Evolutionary conservation across 2,329 filamentous ascomycete species (phyloP), one percentile per base, ranked within the genome.

Genomic region (Waltergamsia citrina): DNA sequence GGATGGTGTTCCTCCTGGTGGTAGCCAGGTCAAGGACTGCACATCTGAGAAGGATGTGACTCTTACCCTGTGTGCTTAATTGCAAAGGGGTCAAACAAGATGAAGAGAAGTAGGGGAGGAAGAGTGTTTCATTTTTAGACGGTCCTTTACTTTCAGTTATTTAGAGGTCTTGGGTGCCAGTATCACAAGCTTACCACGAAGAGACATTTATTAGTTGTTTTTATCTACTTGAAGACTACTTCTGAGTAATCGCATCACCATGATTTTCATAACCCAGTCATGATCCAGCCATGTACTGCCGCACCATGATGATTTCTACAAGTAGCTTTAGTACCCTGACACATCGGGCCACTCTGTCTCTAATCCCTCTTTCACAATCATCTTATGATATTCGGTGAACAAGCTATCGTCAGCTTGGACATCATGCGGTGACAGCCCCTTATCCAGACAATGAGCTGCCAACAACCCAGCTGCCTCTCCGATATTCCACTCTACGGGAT

Each of bases 1-100:
- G 0, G 39, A 46, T 4, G 60, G 60, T 5, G 43, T 47, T 6
- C 52, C 53, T 7, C 56, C 56, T 1, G 53, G 47, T 0, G 57
- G 57, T 0, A 56, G 25, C 25, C 25, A 27, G 25, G 25, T 27
- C 12, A 27, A 27, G 25, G 12, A 27, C 25, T 27, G 25, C 25
- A 27, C n/a, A 12, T 27, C 25, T n/a, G 12, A n/a, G 7, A n/a
- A 27, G 12, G 12, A 27, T n/a, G 25, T 27, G 12, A 27, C 25
- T 15, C 25, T 27, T 6, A 27, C 25, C 12, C 25, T 27, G 6
- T 27, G 25, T 15, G 25, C 25, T 7, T n/a, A n/a, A n/a, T n/a
- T n/a, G n/a, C n/a, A n/a, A n/a, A n/a, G n/a, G n/a, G n/a, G n/a
- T n/a, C n/a, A n/a, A n/a, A n/a, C n/a, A n/a, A n/a, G n/a, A n/a